Conservation (phyloP, 805 yeast species). For the Candida verbasci region DNA sequence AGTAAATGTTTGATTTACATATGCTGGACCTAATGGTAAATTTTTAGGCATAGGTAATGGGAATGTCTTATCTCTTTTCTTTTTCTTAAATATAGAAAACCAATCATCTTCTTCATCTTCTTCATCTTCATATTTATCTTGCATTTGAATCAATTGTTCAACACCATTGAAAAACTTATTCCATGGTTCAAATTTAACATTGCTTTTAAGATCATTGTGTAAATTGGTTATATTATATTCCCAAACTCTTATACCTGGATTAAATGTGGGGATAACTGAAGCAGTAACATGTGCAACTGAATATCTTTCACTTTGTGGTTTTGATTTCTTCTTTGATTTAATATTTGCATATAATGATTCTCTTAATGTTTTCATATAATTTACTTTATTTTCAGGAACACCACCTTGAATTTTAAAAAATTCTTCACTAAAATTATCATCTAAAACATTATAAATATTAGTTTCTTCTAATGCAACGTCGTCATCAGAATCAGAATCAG, state of each 20-base stretch:
- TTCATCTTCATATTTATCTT: conserved; percentile 19
- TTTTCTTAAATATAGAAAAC: conserved; percentile 1
- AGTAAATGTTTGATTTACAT: conserved; percentile 62
- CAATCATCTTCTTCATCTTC: conserved; percentile 3
- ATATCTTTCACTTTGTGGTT: conserved; percentile 52
- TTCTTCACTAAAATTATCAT: conserved; percentile 11
- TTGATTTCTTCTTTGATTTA: conserved; percentile 40
- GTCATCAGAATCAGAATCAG: conserved; percentile 20
- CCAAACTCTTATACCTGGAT: conserved; percentile 81
- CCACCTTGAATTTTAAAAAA: conserved; percentile 46
- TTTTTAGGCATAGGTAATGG: conserved; percentile 56
- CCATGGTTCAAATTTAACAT: conserved; percentile 50
- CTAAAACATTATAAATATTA: conserved; percentile 9
- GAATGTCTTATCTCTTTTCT: conserved; percentile 55
- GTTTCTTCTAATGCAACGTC: conserved; percentile 10
- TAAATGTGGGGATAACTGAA: conserved; percentile 79
- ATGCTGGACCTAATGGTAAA: conserved; percentile 70
- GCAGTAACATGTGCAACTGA: conserved; percentile 67
- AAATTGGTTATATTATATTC: conserved; percentile 72
- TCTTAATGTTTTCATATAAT: conserved; percentile 56
- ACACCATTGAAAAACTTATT: conserved; percentile 48
- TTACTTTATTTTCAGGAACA: conserved; percentile 61
- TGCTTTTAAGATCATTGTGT: conserved; percentile 14
- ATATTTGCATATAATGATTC: conserved; percentile 48
- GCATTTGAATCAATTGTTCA: conserved; percentile 28